Evolutionary conservation across 306 rosid genomes (phyloP).

Genomic region (Citrullus amarus): DNA sequence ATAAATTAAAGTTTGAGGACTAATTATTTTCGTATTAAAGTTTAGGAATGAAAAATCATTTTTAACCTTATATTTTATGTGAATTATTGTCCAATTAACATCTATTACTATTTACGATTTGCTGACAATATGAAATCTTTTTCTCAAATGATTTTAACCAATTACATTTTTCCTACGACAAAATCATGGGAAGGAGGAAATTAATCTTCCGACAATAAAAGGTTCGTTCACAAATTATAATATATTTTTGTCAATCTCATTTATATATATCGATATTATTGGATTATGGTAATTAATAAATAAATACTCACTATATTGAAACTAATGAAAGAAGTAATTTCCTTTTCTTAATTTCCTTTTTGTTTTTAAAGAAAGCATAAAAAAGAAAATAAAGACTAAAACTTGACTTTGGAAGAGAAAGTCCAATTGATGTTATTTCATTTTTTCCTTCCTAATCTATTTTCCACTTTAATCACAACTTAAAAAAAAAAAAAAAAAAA

Average conservation of each 20-base stretch:
- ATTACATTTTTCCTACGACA: background rate
- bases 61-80: background rate
- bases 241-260: background rate
- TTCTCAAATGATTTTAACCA: background rate
- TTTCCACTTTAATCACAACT: background rate
- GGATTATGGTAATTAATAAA: background rate
- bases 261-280: background rate
- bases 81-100: background rate
- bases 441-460: background rate
- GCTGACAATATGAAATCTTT: background rate
- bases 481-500: background rate
- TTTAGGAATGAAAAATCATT: no score
- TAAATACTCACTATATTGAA: background rate
- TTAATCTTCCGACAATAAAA: background rate
- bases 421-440: constrained; percentile 7
- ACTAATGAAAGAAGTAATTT: background rate
- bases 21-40: no score
- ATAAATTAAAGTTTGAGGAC: no score
- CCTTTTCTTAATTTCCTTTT: background rate
- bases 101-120: background rate
- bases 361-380: background rate
- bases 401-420: background rate
- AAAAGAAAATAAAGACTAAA: background rate
- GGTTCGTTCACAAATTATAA: background rate
- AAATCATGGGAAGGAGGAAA: background rate